Conservation (phyloP, 768 basidiomycete genomes). For the Lactarius indigo region DNA sequence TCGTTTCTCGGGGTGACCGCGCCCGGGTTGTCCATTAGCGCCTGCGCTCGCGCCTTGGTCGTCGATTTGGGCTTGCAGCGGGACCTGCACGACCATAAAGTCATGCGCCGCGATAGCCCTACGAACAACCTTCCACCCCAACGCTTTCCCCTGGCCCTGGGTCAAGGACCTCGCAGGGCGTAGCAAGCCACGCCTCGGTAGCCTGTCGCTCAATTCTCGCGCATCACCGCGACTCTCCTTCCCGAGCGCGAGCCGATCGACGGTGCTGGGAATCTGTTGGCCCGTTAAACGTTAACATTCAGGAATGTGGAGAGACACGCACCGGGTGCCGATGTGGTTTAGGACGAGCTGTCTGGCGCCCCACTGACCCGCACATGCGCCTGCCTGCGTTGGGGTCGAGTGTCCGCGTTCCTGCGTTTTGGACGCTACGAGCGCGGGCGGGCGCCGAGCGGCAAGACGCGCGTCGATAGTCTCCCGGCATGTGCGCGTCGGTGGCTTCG, state of each 20-base stretch:
- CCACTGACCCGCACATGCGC: conserved; percentile 61
- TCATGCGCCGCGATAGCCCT: conserved; percentile 27
- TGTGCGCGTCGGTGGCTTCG: conserved; percentile 75
- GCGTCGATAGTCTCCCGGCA: conserved; percentile 58
- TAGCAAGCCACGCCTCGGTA: conserved; percentile 52
- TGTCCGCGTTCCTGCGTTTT: conserved; percentile 59
- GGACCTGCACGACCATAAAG: conserved; percentile 22
- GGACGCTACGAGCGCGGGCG: conserved; percentile 38
- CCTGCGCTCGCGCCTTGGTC: not conserved
- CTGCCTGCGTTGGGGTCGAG: conserved; percentile 76
- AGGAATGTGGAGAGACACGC: conserved; percentile 27
- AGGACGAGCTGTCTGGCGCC: conserved; percentile 60
- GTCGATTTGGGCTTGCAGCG: not conserved
- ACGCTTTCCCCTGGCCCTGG: too few species aligned
- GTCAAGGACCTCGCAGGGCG: conserved; percentile 13
- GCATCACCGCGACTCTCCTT: conserved; percentile 42
- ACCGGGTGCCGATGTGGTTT: conserved; percentile 78
- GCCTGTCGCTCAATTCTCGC: conserved; percentile 63
- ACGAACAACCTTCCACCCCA: not conserved
- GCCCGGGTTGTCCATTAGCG: not conserved
- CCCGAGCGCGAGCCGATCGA: conserved; percentile 30
- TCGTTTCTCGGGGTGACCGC: not conserved
- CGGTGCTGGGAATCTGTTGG: conserved; percentile 54
- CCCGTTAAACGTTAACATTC: too few species aligned
- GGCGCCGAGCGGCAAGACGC: conserved; percentile 40